Percentiles rank a stretch among this genome's conserved stretches.
These are phyloP conservation scores for Arthrobotrys musiformis DNA, from an alignment of 2,329 filamentous ascomycete genomes.

Conservation along the genomic window DNA sequence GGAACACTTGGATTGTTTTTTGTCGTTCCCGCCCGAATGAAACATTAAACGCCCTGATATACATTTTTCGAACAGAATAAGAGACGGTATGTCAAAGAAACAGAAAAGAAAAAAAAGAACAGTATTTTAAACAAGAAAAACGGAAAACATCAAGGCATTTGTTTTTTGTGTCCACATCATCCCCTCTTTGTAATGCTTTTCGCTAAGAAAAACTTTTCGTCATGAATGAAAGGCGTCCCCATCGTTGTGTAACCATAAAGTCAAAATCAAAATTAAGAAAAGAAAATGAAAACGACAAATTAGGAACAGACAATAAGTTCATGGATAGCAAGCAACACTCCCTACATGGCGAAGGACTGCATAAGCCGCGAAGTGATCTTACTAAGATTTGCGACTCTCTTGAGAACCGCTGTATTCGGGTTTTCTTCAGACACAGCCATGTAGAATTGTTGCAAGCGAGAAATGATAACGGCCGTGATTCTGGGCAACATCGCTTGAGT, in stretches of 20 bases:
- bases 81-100: neutral
- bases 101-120: neutral
- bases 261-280: neutral
- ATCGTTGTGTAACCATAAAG: conserved; percentile 23
- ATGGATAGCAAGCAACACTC: neutral
- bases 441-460: conserved; percentile 68
- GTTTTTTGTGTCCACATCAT: neutral
- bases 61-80: conserved; percentile 6
- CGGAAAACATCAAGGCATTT: conserved; percentile 13
- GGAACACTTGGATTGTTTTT: neutral
- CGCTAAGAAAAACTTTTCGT: conserved; percentile 28
- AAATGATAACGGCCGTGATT: conserved; percentile 69
- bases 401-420: conserved; percentile 66
- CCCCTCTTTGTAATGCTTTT: conserved; percentile 10
- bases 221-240: conserved; percentile 14
- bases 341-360: conserved; percentile 35
- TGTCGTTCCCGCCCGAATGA: neutral
- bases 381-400: conserved; percentile 60
- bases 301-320: neutral
- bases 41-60: conserved; percentile 36
- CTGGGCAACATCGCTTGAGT: conserved; percentile 66
- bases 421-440: conserved; percentile 66
- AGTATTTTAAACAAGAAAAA: neutral
- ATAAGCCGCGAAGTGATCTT: conserved; percentile 58
- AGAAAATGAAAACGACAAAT: no score